These are phyloP conservation scores for Pestalotiopsis sp. DNA, from an alignment of 2,329 filamentous ascomycete species.

Conservation along the genomic window DNA sequence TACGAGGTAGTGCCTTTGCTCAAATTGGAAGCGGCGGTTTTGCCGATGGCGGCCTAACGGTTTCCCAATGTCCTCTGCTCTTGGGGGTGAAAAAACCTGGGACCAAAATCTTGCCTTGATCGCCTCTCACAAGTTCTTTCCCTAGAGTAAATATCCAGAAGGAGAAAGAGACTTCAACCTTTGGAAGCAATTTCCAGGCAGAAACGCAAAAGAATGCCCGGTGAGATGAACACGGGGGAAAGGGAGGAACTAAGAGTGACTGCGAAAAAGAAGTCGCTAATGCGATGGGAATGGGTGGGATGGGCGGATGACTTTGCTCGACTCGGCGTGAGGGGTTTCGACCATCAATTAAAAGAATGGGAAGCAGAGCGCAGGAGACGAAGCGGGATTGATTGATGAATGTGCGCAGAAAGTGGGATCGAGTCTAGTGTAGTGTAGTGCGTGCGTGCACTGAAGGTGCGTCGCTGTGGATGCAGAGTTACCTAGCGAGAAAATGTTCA, in stretches of 20 bases:
- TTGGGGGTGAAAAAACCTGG: not conserved
- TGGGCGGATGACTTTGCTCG: not conserved
- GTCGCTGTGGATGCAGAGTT: not conserved
- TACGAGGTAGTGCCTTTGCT: not conserved
- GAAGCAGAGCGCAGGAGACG: not conserved
- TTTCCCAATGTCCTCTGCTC: not conserved
- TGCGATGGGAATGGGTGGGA: not conserved
- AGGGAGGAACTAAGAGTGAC: not conserved
- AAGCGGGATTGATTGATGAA: not conserved
- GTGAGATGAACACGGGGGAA: not conserved
- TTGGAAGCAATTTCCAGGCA: not conserved
- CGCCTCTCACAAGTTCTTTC: no score
- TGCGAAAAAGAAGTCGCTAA: not conserved
- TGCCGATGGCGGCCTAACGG: not conserved
- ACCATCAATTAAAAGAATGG: not conserved
- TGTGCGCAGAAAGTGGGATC: not conserved
- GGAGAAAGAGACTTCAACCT: no score
- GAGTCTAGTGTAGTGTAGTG: not conserved
- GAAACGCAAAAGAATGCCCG: not conserved
- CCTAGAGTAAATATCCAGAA: no score
- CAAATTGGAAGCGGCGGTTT: not conserved
- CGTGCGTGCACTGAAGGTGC: not conserved
- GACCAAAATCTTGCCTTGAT: no score
- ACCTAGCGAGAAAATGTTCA: not conserved
- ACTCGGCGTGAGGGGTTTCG: not conserved